phyloP scores from a whole-genome alignment of 176 grass and related monocot species.

The Chrysopogon serrulatus region DNA sequence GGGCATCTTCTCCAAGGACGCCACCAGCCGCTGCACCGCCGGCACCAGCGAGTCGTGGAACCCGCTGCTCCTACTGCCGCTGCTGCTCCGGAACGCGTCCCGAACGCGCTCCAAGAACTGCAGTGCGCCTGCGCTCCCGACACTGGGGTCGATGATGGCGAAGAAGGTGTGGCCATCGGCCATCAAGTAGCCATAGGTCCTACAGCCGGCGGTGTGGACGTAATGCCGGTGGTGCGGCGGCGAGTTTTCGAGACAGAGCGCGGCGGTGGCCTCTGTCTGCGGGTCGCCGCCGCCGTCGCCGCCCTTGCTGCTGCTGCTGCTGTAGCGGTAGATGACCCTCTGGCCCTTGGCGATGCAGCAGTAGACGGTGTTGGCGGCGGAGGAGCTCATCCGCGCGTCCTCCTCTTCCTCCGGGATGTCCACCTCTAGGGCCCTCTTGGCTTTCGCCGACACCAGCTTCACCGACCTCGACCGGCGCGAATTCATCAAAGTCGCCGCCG shows the following conservation, averaged over 20 bases:
- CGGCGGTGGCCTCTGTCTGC: conserved; percentile 40
- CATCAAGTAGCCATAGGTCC: conserved; percentile 68
- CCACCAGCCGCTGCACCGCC: conserved; percentile 62
- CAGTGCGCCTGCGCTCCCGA: conserved; percentile 59
- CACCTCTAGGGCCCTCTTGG: conserved; percentile 52
- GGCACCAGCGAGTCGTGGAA: conserved; percentile 61
- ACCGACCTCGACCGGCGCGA: conserved; percentile 72
- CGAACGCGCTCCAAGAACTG: conserved; percentile 66
- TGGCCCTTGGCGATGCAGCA: conserved; percentile 75
- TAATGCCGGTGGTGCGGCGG: conserved; percentile 58
- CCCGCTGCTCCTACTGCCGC: conserved; percentile 15
- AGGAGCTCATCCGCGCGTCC: conserved; percentile 63
- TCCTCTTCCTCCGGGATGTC: conserved; percentile 48
- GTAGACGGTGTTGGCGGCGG: conserved; percentile 75
- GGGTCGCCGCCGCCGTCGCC: conserved; percentile 18
- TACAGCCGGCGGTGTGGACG: conserved; percentile 53
- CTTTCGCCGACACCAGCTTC: conserved; percentile 55
- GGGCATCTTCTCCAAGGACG: conserved; percentile 85
- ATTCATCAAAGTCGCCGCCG: conserved; percentile 60
- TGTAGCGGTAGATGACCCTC: conserved; percentile 66
- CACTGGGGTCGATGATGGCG: conserved; percentile 75
- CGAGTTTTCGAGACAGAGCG: conserved; percentile 61
- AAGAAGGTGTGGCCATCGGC: conserved; percentile 71
- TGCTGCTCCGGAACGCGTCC: conserved; percentile 35
- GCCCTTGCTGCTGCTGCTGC: conserved; percentile 50